Percentiles rank a stretch among this genome's conserved stretches.
Evolutionary conservation across 352 stramenopile species (phyloP).

Genomic region (Globisporangium echinulatum): DNA sequence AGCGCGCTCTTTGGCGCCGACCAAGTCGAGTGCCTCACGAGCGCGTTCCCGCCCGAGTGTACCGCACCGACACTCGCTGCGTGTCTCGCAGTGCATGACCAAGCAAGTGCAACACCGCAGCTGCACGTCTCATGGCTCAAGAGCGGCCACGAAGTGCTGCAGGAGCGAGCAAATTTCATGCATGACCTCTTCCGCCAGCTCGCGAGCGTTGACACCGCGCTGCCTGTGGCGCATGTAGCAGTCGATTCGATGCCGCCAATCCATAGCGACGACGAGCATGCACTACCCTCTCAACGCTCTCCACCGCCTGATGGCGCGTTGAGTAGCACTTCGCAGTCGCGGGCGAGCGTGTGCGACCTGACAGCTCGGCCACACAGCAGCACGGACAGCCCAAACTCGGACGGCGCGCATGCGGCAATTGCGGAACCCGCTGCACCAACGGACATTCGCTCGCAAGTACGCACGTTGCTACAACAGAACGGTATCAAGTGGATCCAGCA

Average conservation of each 20-base stretch:
- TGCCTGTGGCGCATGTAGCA: background rate
- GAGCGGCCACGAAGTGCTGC: constrained; percentile 59
- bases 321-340: too few species aligned
- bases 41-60: constrained; percentile 13
- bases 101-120: constrained; percentile 3
- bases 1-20: constrained; percentile 35
- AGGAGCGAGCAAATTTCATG: constrained; percentile 52
- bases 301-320: too few species aligned
- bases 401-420: too few species aligned
- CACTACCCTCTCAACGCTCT: too few species aligned
- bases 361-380: too few species aligned
- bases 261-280: background rate
- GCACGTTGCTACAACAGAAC: constrained; percentile 20
- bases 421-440: background rate
- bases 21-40: constrained; percentile 20
- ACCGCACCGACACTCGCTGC: constrained; percentile 4
- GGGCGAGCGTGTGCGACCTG: too few species aligned
- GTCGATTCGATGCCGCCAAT: background rate
- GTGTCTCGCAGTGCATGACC: constrained; percentile 11
- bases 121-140: constrained; percentile 71
- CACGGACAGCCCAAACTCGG: too few species aligned
- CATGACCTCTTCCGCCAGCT: constrained; percentile 50
- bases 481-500: constrained; percentile 75
- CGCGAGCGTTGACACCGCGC: constrained; percentile 5
- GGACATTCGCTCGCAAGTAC: constrained; percentile 17